Base-by-base conservation (phyloP, 768 basidiomycete genomes). In the Naganishia antarctica region DNA sequence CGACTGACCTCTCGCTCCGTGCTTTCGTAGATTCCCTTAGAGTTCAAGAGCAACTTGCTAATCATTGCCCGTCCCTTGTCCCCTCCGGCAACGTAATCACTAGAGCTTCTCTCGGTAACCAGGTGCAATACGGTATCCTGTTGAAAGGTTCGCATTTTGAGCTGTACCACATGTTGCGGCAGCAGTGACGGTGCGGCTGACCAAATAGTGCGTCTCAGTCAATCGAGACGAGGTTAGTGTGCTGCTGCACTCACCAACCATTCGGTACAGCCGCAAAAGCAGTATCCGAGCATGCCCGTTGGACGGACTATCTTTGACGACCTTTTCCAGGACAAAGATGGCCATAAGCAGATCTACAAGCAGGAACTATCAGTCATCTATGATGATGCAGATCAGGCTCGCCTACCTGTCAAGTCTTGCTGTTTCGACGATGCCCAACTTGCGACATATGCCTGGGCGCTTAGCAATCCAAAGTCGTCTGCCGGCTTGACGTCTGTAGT, bases 221-320 rank as follows among this genome's bases (percentile, higher is more conserved):
- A n/a, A n/a, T n/a, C n/a, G n/a, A n/a, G n/a, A n/a, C n/a, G n/a
- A n/a, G n/a, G n/a, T n/a, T n/a, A n/a, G n/a, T n/a, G n/a, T n/a
- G n/a, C n/a, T n/a, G n/a, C n/a, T 12, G 60, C 15, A 62, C 71
- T 59, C 46, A 73, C 75, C 75, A 18, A 71, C 57, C 34, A 74
- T 45, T 3, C 73, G 64, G 34, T 72, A 73, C 29, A 76, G 43
- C 31, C 73, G 48, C 7, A 71, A 63, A 1, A 76, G 63, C 15
- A 76, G 49, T 41, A 71, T 72, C 7, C 64, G 59, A 1, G 70
- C 73, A 26, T 70, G 64, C 2, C 58, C 60, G 29, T 66, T 67
- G 5, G 68, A 65, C 1, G 73, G 73, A 44, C 66, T 67, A 15
- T 70, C 60, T 8, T 48, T 58, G 9, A 64, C 31, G 11, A 74